Evolutionary conservation across 495 filamentous ascomycete genomes (phyloP).

Genomic region (Podospora pseudopauciseta): DNA sequence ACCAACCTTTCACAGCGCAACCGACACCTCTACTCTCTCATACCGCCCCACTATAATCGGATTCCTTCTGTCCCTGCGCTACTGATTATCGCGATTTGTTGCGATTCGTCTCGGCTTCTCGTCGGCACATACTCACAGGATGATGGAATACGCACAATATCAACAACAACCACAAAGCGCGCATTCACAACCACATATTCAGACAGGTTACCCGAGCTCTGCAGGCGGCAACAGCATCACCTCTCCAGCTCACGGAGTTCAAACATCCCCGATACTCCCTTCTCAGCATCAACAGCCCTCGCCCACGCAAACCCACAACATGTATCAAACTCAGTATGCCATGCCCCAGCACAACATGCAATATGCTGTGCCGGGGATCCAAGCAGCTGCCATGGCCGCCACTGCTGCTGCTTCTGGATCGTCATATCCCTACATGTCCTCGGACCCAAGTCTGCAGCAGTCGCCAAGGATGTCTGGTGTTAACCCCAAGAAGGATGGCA

Average conservation of each 20-base stretch:
- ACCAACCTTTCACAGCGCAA: slow-evolving; percentile 12
- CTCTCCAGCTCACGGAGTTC: slow-evolving; percentile 54
- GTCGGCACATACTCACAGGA: slow-evolving; percentile 36
- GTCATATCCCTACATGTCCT: slow-evolving; percentile 54
- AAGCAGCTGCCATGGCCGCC: slow-evolving; percentile 66
- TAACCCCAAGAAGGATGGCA: slow-evolving; percentile 54
- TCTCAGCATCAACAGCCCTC: slow-evolving; percentile 54
- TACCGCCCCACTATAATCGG: slow-evolving; percentile 13
- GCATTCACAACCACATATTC: slow-evolving; percentile 45
- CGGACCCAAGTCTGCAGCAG: slow-evolving; percentile 53
- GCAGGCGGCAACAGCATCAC: slow-evolving; percentile 58
- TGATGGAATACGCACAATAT: slow-evolving; percentile 71
- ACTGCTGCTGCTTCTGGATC: slow-evolving; percentile 66
- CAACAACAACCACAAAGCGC: slow-evolving; percentile 57
- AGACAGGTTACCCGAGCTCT: slow-evolving; percentile 48
- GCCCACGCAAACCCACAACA: slow-evolving; percentile 52
- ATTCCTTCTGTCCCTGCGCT: slow-evolving; percentile 6
- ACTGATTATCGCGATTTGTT: slow-evolving; percentile 18
- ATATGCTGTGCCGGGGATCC: slow-evolving; percentile 56
- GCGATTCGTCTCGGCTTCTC: slow-evolving; percentile 20
- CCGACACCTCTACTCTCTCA: slow-evolving; percentile 21
- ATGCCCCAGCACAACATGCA: slow-evolving; percentile 57
- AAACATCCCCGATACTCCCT: slow-evolving; percentile 61
- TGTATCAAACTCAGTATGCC: slow-evolving; percentile 58
- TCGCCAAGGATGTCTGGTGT: slow-evolving; percentile 55